These are phyloP conservation scores for Boletus fagicola DNA, from an alignment of 768 basidiomycete genomes.

Conservation along the genomic window DNA sequence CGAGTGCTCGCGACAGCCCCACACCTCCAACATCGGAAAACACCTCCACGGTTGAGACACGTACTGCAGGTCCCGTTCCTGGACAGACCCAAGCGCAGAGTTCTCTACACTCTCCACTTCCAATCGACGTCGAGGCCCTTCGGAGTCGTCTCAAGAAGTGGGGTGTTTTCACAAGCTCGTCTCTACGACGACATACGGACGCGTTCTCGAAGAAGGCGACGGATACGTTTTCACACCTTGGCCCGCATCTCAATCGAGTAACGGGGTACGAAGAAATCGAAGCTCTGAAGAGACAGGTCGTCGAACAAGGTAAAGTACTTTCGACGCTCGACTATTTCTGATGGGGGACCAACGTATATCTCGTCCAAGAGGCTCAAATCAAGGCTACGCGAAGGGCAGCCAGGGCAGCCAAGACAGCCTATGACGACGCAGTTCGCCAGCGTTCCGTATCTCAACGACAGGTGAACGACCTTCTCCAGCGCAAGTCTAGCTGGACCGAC, in stretches of 20 bases:
- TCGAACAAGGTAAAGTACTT: slow-evolving; percentile 66
- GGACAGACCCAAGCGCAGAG: slow-evolving; percentile 1
- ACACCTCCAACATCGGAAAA: slow-evolving; percentile 6
- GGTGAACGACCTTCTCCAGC: slow-evolving; percentile 91
- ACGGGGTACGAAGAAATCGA: slow-evolving; percentile 95
- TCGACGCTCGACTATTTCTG: not conserved
- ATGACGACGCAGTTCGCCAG: slow-evolving; percentile 74
- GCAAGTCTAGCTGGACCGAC: slow-evolving; percentile 93
- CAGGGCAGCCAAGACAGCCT: slow-evolving; percentile 66
- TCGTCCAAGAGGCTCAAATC: slow-evolving; percentile 67
- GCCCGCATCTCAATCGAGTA: slow-evolving; percentile 75
- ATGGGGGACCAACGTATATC: slow-evolving; percentile 10
- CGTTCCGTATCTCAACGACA: slow-evolving; percentile 90
- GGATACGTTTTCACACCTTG: slow-evolving; percentile 68
- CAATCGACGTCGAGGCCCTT: slow-evolving; percentile 33
- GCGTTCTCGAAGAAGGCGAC: slow-evolving; percentile 56
- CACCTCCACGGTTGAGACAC: not conserved
- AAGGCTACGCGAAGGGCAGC: slow-evolving; percentile 64
- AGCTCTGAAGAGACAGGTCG: slow-evolving; percentile 71
- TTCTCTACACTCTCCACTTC: not conserved
- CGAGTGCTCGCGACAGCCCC: slow-evolving; percentile 2
- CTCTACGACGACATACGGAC: slow-evolving; percentile 52
- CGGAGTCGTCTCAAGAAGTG: slow-evolving; percentile 43
- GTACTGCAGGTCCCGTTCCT: not conserved
- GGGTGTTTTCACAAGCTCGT: slow-evolving; percentile 37